A percentile compares a stretch with the other conserved stretches of the same genome.
phyloP scores from a whole-genome alignment of 306 rosid genomes.

The Vigna radiata region DNA sequence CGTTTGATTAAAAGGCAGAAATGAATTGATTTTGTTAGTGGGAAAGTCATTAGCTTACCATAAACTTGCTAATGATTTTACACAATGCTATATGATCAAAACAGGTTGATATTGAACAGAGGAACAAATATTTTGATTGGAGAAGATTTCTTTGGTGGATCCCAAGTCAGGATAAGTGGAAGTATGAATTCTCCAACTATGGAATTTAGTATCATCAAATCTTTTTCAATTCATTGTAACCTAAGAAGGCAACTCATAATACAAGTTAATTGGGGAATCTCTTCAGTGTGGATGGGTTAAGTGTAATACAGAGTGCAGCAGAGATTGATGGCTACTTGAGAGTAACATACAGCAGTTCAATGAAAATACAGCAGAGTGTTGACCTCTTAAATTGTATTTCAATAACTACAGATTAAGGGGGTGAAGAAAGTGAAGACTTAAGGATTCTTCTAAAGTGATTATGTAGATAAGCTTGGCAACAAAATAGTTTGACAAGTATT shows the following conservation, averaged over 20 bases:
- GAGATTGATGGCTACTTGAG: too few species aligned
- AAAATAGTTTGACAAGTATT: constrained; percentile 11
- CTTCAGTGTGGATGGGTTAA: too few species aligned
- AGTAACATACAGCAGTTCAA: background rate
- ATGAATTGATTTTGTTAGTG: background rate
- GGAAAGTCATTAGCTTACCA: background rate
- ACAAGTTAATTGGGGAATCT: too few species aligned
- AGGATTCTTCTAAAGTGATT: background rate
- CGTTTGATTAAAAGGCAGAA: constrained; percentile 8
- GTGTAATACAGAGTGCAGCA: too few species aligned
- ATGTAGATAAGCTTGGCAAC: background rate
- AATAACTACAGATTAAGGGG: background rate
- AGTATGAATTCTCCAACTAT: too few species aligned
- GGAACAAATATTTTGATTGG: background rate
- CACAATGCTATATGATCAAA: constrained; percentile 3
- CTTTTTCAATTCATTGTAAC: too few species aligned
- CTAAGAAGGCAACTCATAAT: too few species aligned
- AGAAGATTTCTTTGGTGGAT: background rate
- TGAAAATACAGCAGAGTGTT: constrained; percentile 13
- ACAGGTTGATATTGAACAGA: background rate
- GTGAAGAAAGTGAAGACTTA: background rate
- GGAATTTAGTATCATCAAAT: too few species aligned
- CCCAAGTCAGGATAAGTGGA: background rate
- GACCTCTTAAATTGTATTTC: background rate
- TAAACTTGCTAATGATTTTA: background rate